These are phyloP conservation scores for Endogone sp. DNA, from an alignment of 192 early-diverging fungal species.

Conservation along the genomic window DNA sequence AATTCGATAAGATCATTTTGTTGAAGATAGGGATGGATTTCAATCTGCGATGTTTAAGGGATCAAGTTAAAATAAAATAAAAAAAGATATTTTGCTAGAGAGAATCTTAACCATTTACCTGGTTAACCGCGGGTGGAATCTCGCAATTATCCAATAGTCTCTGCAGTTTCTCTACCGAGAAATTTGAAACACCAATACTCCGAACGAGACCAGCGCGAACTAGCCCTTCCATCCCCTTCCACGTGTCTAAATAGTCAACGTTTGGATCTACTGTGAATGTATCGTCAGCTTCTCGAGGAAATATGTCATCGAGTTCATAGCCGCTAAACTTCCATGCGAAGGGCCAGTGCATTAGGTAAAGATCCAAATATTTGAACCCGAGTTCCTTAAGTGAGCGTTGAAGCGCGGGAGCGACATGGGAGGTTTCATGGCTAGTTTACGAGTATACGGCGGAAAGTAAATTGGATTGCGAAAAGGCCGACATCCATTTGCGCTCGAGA, in stretches of 20 bases:
- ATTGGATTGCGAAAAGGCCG: neutral
- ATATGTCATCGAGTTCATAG: constrained; percentile 23
- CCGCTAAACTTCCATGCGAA: constrained; percentile 41
- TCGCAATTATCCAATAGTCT: constrained; percentile 55
- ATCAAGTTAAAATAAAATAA: neutral
- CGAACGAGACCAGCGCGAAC: constrained; percentile 53
- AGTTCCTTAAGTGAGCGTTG: constrained; percentile 48
- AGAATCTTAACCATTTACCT: constrained; percentile 26
- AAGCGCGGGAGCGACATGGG: constrained; percentile 25
- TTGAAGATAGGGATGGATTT: constrained; percentile 63
- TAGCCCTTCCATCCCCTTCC: constrained; percentile 70
- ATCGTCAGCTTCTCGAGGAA: constrained; percentile 62
- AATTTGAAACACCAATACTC: constrained; percentile 81
- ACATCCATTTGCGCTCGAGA: constrained; percentile 28
- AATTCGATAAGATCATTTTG: constrained; percentile 57
- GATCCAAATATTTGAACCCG: constrained; percentile 61
- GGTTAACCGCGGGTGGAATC: constrained; percentile 70
- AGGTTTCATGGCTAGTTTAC: neutral
- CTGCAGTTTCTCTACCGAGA: constrained; percentile 50
- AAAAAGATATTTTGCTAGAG: neutral
- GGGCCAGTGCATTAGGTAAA: constrained; percentile 78
- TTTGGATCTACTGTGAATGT: constrained; percentile 21
- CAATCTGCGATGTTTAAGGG: constrained; percentile 30
- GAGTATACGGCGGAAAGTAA: neutral
- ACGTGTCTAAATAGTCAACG: constrained; percentile 17